These are phyloP conservation scores for Herpetospermum pedunculosum DNA, from an alignment of 306 rosid genomes.

Conservation along the genomic window DNA sequence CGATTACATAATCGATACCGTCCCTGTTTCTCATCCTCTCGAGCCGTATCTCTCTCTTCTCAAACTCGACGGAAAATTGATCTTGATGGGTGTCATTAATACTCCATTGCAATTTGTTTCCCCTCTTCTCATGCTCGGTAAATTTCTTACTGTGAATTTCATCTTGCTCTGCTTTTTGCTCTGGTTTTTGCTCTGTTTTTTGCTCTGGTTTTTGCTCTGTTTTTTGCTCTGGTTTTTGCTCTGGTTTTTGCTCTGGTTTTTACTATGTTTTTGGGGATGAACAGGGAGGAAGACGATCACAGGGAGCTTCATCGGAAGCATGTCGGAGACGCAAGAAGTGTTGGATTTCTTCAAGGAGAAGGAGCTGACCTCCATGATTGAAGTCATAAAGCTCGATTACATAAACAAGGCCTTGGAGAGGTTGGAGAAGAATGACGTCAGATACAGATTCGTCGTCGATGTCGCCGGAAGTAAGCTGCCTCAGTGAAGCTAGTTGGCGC, in stretches of 20 bases:
- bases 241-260: neutral
- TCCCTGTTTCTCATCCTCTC: conserved; percentile 28
- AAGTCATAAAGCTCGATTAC: conserved; percentile 61
- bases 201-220: neutral
- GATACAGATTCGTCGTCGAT: conserved; percentile 85
- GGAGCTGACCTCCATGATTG: conserved; percentile 52
- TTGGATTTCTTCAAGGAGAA: conserved; percentile 40
- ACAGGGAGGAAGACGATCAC: conserved; percentile 28
- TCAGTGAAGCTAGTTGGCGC: neutral
- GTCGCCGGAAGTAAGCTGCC: conserved; percentile 56
- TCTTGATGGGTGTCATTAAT: conserved; percentile 29
- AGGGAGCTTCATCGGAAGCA: conserved; percentile 44
- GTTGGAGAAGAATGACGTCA: conserved; percentile 85
- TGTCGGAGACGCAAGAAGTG: conserved; percentile 24
- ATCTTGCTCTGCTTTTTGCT: neutral
- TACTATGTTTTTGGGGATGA: no score
- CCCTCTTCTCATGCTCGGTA: conserved; percentile 24
- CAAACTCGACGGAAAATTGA: conserved; percentile 25
- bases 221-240: neutral
- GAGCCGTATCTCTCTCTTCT: conserved; percentile 24
- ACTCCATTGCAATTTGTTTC: conserved; percentile 26
- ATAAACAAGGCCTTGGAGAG: conserved; percentile 67
- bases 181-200: neutral
- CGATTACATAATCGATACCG: conserved; percentile 35
- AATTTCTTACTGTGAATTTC: neutral